Base-by-base conservation (phyloP, 257 asterid species). In the Gardenia jasminoides region DNA sequence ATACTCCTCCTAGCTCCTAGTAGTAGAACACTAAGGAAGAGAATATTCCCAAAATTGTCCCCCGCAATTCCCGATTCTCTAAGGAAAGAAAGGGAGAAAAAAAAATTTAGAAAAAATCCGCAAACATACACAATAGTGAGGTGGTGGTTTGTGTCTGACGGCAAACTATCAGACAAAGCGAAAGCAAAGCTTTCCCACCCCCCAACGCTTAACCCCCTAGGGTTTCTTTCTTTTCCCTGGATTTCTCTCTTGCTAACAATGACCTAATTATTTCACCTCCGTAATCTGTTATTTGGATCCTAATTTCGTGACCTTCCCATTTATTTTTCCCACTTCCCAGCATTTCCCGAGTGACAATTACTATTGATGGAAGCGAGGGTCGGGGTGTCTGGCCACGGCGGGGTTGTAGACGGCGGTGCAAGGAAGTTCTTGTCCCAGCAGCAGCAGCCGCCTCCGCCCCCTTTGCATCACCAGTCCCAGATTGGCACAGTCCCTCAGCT, bases 401-500 rank as follows among this genome's bases (percentile, higher is more conserved):
- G 84, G 43, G 87, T 81, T 46, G 97, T 91, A 24, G 97, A 92
- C 77, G 92, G 96, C 61, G 89, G 98, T 65, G 89, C 97, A 48
- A 83, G 94, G 88, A 87, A 88, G 82, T 85, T 91, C 76, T 82
- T 94, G 61, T 81, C 58, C 7, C 89, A 71, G 26, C 85, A 73
- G 43, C 89, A 85, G 10, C 84, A 74, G 59, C 87, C 79, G 72
- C 87, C 86, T 84, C 88, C 81, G 52, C 91, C 83, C 44, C 81
- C 82, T 15, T 66, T 44, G 78, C 83, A 80, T 67, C 85, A 68
- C 77, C 89, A 70, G 78, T 74, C 97, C 43, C 97, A 94, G 84
- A 86, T 92, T 74, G 98, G 97, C 7, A 88, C 97, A 26, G 91
- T 91, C 31, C 91, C 94, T 76, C 98, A 94, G 85, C 98, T 94